These are phyloP conservation scores for Medicago ruthenica DNA, from an alignment of 306 rosid species.

Conservation along the genomic window DNA sequence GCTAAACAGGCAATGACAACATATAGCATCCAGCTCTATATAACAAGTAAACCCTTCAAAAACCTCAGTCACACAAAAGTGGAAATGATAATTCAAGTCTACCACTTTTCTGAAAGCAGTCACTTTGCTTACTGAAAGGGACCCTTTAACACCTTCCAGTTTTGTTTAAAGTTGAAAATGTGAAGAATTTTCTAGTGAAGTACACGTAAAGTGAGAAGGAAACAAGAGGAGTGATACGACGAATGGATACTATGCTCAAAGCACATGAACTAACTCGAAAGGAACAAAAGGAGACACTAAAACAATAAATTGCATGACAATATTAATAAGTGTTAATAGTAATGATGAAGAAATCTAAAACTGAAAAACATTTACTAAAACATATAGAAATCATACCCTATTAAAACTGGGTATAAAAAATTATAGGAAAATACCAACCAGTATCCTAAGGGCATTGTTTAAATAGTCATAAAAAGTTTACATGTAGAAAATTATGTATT, in stretches of 20 bases:
- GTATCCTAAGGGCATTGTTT: no score
- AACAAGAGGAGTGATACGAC: not conserved
- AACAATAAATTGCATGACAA: not conserved
- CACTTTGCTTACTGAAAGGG: conserved; percentile 58
- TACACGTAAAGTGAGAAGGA: not conserved
- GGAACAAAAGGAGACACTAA: not conserved
- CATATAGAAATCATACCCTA: no score
- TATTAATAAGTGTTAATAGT: not conserved
- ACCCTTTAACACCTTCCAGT: conserved; percentile 55
- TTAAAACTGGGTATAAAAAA: no score
- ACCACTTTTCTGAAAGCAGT: conserved; percentile 60
- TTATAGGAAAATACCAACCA: no score
- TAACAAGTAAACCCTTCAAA: conserved; percentile 28
- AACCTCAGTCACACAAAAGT: conserved; percentile 36
- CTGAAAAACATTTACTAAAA: no score
- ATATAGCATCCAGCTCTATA: conserved; percentile 38
- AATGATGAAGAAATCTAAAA: not conserved
- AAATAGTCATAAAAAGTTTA: no score
- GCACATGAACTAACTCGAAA: not conserved
- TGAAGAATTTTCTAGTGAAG: not conserved
- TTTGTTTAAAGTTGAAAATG: not conserved
- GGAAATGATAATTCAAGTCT: conserved; percentile 48
- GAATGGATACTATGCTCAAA: not conserved
- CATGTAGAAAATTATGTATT: no score
- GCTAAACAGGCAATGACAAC: conserved; percentile 43